Percentiles rank a stretch among this genome's conserved stretches.
phyloP scores from a whole-genome alignment of 2,329 filamentous ascomycete genomes.

The Pleoardoris graminearum region DNA sequence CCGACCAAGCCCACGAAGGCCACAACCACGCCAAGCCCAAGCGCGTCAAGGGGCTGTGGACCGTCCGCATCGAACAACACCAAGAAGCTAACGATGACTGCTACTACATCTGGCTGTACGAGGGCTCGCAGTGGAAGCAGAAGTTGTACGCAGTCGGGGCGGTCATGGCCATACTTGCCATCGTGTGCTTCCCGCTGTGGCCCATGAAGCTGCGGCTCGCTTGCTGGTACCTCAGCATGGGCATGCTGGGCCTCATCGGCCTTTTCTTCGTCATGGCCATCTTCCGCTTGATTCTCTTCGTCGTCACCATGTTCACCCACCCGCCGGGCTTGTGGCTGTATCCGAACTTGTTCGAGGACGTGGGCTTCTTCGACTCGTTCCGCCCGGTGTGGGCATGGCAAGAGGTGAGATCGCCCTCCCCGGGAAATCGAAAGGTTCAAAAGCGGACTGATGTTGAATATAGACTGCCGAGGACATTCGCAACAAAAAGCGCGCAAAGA shows the following conservation, averaged over 20 bases:
- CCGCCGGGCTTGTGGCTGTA: conserved; percentile 96
- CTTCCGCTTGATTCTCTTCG: conserved; percentile 92
- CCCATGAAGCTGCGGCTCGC: conserved; percentile 86
- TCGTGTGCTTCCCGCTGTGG: conserved; percentile 97
- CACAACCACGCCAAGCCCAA: conserved; percentile 64
- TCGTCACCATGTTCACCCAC: conserved; percentile 81
- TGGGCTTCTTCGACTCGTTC: conserved; percentile 98
- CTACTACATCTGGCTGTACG: conserved; percentile 97
- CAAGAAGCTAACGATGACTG: conserved; percentile 85
- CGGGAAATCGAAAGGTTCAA: neutral
- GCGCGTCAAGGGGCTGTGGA: conserved; percentile 94
- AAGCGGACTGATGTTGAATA: neutral
- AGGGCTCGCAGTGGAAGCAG: conserved; percentile 90
- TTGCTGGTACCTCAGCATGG: conserved; percentile 97
- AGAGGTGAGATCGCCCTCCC: conserved; percentile 62
- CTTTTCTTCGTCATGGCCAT: conserved; percentile 98
- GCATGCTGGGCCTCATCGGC: conserved; percentile 83
- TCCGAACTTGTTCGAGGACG: conserved; percentile 97
- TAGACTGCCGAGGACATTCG: conserved; percentile 49
- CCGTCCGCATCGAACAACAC: conserved; percentile 91
- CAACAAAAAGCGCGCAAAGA: conserved; percentile 50
- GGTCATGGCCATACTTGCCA: conserved; percentile 77
- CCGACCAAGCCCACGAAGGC: conserved; percentile 71
- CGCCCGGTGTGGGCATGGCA: conserved; percentile 97
- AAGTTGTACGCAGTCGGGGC: conserved; percentile 88